Evolutionary conservation across 441 rosid genomes (phyloP).

Genomic region (Gossypium trilobum): DNA sequence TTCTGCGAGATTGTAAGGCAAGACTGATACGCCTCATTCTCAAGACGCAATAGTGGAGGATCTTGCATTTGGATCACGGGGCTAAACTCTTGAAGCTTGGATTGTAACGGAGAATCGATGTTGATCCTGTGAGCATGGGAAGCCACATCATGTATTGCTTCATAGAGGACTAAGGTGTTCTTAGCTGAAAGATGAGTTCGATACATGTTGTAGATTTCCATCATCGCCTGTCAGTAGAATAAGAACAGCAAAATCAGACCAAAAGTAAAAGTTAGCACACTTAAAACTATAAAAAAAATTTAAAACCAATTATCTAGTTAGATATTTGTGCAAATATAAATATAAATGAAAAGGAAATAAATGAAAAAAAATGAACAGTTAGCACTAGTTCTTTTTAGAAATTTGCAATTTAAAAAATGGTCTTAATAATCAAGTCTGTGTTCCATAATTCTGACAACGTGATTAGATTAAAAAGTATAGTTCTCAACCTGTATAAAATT

Average conservation of each 20-base stretch:
- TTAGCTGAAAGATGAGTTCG: slow-evolving; percentile 65
- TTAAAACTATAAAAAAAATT: background rate
- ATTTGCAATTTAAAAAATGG: background rate
- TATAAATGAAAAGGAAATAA: background rate
- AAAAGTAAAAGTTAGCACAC: background rate
- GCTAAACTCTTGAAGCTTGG: slow-evolving; percentile 75
- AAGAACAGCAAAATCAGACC: background rate
- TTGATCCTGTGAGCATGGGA: slow-evolving; percentile 78
- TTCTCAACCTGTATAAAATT: background rate
- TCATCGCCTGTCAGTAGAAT: slow-evolving; percentile 57
- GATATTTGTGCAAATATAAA: background rate
- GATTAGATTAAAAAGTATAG: background rate
- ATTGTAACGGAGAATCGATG: slow-evolving; percentile 43
- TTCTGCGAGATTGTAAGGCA: slow-evolving; percentile 85
- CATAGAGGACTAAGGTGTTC: slow-evolving; percentile 61
- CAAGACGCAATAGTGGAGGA: slow-evolving; percentile 90
- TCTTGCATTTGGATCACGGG: slow-evolving; percentile 96
- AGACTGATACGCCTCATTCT: slow-evolving; percentile 88
- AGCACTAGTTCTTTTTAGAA: background rate
- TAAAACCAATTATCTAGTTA: background rate
- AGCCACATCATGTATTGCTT: slow-evolving; percentile 75
- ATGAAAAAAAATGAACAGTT: background rate
- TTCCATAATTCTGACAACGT: background rate
- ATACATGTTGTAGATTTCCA: slow-evolving; percentile 93
- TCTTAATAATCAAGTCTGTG: background rate